Evolutionary conservation across 75 land plant species (phyloP).

Genomic region (Larix kaempferi): DNA sequence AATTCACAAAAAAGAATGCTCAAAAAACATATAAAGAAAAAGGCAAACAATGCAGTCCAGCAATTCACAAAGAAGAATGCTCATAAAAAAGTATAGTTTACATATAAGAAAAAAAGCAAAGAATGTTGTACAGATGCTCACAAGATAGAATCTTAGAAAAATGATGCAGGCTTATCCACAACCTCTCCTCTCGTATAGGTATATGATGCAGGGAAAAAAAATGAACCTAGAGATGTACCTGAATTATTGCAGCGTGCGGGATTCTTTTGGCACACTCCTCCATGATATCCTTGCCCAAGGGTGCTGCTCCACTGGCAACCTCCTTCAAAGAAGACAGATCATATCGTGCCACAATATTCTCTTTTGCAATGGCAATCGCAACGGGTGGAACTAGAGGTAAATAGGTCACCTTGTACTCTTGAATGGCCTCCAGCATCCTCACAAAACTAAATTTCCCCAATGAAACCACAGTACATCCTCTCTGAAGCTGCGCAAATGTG

Average conservation of each 20-base stretch:
- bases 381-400: slow-evolving; percentile 73
- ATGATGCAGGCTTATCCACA: no score
- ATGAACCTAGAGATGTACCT: no score
- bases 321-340: slow-evolving; percentile 54
- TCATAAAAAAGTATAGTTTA: no score
- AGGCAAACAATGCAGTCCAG: no score
- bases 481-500: slow-evolving; percentile 38
- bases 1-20: no score
- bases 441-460: slow-evolving; percentile 56
- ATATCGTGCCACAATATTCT: slow-evolving; percentile 40
- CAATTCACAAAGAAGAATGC: no score
- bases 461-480: slow-evolving; percentile 52
- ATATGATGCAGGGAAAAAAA: no score
- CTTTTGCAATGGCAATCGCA: slow-evolving; percentile 61
- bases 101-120: no score
- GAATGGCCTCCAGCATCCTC: slow-evolving; percentile 34
- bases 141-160: no score
- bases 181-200: no score
- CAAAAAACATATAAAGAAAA: no score
- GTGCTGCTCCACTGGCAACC: slow-evolving; percentile 73
- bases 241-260: slow-evolving; percentile 27
- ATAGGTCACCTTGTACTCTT: slow-evolving; percentile 56
- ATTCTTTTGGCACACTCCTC: slow-evolving; percentile 38
- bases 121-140: no score
- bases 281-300: slow-evolving; percentile 77